A percentile compares a stretch with the other conserved stretches of the same genome.
Conservation (phyloP, 805 yeast genomes). For the Metschnikowia reukaufii region DNA sequence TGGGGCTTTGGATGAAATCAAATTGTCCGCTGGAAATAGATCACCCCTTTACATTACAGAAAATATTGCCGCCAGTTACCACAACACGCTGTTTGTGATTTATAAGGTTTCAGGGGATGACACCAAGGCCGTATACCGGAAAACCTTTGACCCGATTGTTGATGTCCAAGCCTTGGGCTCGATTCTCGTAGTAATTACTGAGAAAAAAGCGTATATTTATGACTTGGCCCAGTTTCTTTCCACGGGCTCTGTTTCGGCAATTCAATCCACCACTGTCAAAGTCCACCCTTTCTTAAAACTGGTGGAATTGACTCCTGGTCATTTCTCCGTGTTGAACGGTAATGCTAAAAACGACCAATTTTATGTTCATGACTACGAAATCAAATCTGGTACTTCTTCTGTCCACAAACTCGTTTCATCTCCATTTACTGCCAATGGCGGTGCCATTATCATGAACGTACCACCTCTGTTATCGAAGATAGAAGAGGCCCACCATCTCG, state of each 20-base stretch:
- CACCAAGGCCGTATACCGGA: background rate
- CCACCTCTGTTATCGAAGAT: slow-evolving; percentile 30
- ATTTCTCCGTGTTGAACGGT: background rate
- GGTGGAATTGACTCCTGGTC: slow-evolving; percentile 1
- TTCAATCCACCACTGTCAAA: slow-evolving; percentile 1
- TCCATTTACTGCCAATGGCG: slow-evolving; percentile 9
- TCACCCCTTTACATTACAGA: slow-evolving; percentile 8
- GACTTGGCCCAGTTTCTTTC: slow-evolving; percentile 10
- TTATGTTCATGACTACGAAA: slow-evolving; percentile 1
- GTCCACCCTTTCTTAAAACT: background rate
- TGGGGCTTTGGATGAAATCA: slow-evolving; percentile 3
- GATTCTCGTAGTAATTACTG: slow-evolving; percentile 11
- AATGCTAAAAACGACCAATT: background rate
- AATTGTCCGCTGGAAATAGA: slow-evolving; percentile 2
- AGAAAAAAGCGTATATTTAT: slow-evolving; percentile 1
- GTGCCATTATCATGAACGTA: slow-evolving; percentile 30
- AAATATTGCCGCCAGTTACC: slow-evolving; percentile 2
- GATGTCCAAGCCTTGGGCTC: slow-evolving; percentile 2
- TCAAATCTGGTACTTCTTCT: background rate
- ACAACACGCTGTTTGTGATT: slow-evolving; percentile 4
- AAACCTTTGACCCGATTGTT: slow-evolving; percentile 5
- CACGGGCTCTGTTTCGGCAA: background rate
- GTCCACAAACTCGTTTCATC: background rate
- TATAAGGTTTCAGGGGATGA: background rate
- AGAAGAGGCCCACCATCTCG: slow-evolving; percentile 32